Evolutionary conservation across 106 monocot species (phyloP), one percentile per base, ranked within the genome.

Genomic region (Dendrobium huoshanense): DNA sequence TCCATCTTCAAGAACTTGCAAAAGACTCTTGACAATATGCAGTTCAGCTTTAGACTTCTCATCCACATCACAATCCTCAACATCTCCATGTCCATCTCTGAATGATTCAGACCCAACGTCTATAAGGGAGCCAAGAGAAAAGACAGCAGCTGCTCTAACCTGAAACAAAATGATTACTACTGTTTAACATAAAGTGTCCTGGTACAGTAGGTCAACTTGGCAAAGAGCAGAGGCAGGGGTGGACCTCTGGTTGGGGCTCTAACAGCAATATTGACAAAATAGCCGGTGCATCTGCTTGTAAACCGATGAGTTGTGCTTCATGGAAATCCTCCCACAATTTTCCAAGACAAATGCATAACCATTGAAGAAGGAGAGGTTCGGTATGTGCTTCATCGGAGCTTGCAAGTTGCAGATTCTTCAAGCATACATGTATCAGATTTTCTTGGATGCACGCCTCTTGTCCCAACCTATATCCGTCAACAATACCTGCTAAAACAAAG

Each of bases 91-190:
- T 58, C 86, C 86, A 78, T 87, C 87, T 55, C 84, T 79, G 78
- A 80, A 86, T 61, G 85, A 80, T 31, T 83, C 79, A 73, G 85
- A 86, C 56, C 91, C 90, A 73, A 89, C 75, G 79, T 96, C 93
- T 24, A 96, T 22, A 81, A 96, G 91, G 9, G 88, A 92, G 7
- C 94, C 94, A 27, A 94, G 81, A 43, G 96, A 88, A 85, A 96
- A 96, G 79, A 88, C 87, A 59, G 96, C 89, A 83, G 96, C 85
- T 80, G 92, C 90, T 85, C 96, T 96, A 43, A 96, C 96, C 94
- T 96, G 84, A 80, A 54, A 87, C 68, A 73, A 41, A n/a, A 75
- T 5, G 54, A 77, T 13, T 51, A 51, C 51, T 51, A 55, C 19
- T 33, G 37, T 19, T 40, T 59, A 4, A 77, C 8, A 54, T 77